Evolutionary conservation across 805 yeast species (phyloP).

Genomic region (Starmerella potacharoeniae): DNA sequence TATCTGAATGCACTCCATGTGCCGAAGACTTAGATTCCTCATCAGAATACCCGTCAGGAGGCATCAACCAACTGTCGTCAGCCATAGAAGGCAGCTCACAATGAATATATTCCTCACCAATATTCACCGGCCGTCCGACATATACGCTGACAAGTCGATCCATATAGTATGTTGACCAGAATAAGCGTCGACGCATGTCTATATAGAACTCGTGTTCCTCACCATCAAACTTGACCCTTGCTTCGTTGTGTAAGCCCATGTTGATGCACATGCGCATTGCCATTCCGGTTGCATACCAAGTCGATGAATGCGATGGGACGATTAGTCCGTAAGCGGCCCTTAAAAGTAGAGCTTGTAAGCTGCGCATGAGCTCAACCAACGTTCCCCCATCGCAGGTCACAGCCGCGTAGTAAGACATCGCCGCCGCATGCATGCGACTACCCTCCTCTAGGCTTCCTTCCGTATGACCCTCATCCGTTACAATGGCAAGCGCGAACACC

Average conservation of each 20-base stretch:
- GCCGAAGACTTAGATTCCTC: too few species aligned
- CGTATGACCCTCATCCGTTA: slow-evolving; percentile 56
- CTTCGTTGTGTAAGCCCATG: slow-evolving; percentile 70
- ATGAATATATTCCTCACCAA: slow-evolving; percentile 68
- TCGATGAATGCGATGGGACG: slow-evolving; percentile 85
- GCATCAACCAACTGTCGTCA: slow-evolving; percentile 43
- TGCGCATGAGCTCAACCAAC: slow-evolving; percentile 47
- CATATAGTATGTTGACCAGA: slow-evolving; percentile 82
- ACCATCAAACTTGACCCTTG: slow-evolving; percentile 9
- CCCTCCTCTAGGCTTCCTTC: slow-evolving; percentile 28
- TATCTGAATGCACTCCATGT: too few species aligned
- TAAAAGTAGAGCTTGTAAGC: slow-evolving; percentile 59
- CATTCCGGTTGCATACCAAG: slow-evolving; percentile 82
- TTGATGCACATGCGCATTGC: slow-evolving; percentile 73
- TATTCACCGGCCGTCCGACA: slow-evolving; percentile 77
- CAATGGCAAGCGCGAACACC: slow-evolving; percentile 69
- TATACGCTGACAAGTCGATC: slow-evolving; percentile 82
- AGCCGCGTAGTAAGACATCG: slow-evolving; percentile 39
- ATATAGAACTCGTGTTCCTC: slow-evolving; percentile 41
- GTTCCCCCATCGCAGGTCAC: slow-evolving; percentile 1
- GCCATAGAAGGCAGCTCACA: slow-evolving; percentile 60
- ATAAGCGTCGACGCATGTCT: slow-evolving; percentile 63
- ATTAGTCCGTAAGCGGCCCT: slow-evolving; percentile 63
- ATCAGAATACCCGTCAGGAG: neutral
- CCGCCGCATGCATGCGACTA: slow-evolving; percentile 52